phyloP scores from a whole-genome alignment of 192 early-diverging fungal species.

The Coemansia reversa region DNA sequence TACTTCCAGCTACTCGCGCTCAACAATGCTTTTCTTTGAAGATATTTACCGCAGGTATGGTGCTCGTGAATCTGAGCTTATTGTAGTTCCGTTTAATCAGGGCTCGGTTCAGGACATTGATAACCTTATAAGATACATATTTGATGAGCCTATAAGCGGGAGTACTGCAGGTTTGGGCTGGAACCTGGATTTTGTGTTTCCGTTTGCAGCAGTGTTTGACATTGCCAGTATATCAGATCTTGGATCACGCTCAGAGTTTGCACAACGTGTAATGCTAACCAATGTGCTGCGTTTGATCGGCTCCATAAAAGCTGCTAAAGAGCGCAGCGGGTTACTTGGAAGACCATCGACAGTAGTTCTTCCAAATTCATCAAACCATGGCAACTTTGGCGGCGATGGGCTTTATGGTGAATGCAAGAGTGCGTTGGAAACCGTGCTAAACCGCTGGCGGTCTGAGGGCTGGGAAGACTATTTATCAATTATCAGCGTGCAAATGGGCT shows the following conservation, averaged over 20 bases:
- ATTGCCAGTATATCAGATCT: constrained; percentile 65
- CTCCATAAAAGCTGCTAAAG: constrained; percentile 82
- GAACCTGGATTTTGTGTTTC: constrained; percentile 88
- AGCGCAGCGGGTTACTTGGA: constrained; percentile 67
- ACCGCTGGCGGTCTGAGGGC: constrained; percentile 84
- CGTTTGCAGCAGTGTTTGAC: constrained; percentile 89
- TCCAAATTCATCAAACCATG: constrained; percentile 92
- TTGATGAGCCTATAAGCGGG: no score
- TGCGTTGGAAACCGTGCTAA: constrained; percentile 82
- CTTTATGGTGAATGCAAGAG: constrained; percentile 93
- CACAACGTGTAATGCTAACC: constrained; percentile 91
- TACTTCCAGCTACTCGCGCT: constrained; percentile 75
- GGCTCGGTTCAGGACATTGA: constrained; percentile 78
- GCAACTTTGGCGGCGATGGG: constrained; percentile 88
- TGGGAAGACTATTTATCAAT: constrained; percentile 87
- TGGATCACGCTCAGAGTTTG: constrained; percentile 78
- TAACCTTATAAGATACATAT: constrained; percentile 54
- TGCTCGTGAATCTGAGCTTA: constrained; percentile 78
- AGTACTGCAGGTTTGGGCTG: constrained; percentile 54
- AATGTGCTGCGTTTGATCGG: constrained; percentile 86
- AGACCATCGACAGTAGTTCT: constrained; percentile 85
- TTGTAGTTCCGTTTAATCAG: constrained; percentile 93
- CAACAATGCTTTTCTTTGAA: constrained; percentile 79
- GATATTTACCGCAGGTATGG: constrained; percentile 80
- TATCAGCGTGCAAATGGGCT: constrained; percentile 88